These are phyloP conservation scores for Chiua virens DNA, from an alignment of 768 basidiomycete genomes.

Conservation along the genomic window DNA sequence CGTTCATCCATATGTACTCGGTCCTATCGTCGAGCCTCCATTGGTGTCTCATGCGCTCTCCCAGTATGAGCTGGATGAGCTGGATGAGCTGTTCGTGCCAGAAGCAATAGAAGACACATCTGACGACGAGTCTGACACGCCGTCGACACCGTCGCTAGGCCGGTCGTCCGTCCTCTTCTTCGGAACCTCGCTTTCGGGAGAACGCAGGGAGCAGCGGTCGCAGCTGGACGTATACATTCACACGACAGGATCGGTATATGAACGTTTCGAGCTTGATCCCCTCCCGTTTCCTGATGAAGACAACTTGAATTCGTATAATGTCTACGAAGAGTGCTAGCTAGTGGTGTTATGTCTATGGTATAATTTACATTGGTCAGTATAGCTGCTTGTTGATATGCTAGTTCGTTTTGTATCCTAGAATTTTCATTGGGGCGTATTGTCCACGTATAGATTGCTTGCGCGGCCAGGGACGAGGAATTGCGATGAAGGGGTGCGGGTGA, in stretches of 20 bases:
- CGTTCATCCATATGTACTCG: conserved; percentile 51
- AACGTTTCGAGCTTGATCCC: conserved; percentile 67
- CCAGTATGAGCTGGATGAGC: conserved; percentile 60
- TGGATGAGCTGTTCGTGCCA: conserved; percentile 69
- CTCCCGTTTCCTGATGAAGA: conserved; percentile 65
- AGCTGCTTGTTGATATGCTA: conserved; percentile 29
- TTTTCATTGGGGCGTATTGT: not conserved
- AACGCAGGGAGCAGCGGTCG: conserved; percentile 49
- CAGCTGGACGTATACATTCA: conserved; percentile 62
- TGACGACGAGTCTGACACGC: conserved; percentile 80
- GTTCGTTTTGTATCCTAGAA: conserved; percentile 29
- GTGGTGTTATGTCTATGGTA: conserved; percentile 33
- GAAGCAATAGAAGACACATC: conserved; percentile 84
- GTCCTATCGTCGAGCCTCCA: conserved; percentile 42
- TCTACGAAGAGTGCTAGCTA: conserved; percentile 74
- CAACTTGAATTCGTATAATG: conserved; percentile 46
- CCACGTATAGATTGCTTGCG: not conserved
- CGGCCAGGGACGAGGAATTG: not conserved
- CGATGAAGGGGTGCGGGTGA: conserved; percentile 23
- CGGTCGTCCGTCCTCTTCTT: conserved; percentile 58
- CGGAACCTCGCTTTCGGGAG: conserved; percentile 48
- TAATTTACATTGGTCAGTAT: conserved; percentile 25
- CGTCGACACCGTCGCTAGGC: conserved; percentile 59
- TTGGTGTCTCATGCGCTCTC: conserved; percentile 56
- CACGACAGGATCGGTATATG: conserved; percentile 57